A percentile compares a stretch with the other conserved stretches of the same genome.
phyloP scores from a whole-genome alignment of 805 yeast species.

The Dipodascus geniculatus region DNA sequence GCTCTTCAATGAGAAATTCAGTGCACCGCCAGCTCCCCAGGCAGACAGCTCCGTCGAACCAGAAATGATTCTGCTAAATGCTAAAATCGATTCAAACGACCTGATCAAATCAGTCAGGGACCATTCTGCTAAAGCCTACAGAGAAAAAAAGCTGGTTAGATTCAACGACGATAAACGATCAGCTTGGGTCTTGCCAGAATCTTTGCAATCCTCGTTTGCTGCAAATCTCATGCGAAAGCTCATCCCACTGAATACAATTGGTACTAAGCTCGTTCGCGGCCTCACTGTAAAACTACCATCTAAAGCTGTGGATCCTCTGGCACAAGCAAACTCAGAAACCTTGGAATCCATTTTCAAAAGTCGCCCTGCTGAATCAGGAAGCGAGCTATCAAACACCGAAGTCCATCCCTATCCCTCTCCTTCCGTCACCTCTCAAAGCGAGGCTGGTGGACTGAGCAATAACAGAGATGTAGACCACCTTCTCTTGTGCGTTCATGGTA shows the following conservation, averaged over 20 bases:
- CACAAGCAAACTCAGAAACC: slow-evolving; percentile 4
- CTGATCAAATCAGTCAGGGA: background rate
- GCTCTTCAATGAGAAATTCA: slow-evolving; percentile 29
- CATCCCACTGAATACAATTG: slow-evolving; percentile 12
- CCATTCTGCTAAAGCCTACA: background rate
- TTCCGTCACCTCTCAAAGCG: background rate
- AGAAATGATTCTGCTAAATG: no score
- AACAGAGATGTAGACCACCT: slow-evolving; percentile 43
- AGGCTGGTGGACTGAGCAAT: no score
- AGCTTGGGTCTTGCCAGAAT: background rate
- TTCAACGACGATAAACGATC: background rate
- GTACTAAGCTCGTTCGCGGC: slow-evolving; percentile 19
- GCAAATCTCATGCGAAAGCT: background rate
- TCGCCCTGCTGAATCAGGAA: background rate
- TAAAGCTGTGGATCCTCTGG: slow-evolving; percentile 1
- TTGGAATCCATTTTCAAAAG: background rate
- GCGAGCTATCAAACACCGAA: background rate
- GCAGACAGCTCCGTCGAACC: no score
- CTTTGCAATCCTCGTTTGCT: background rate
- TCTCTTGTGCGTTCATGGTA: slow-evolving; percentile 86
- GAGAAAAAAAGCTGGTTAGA: background rate
- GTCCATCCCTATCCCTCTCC: background rate
- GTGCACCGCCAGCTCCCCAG: background rate
- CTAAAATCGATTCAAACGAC: background rate
- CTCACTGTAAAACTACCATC: slow-evolving; percentile 8